Base-by-base conservation (phyloP, 192 early-diverging fungal species). In the Coemansia sp. region DNA sequence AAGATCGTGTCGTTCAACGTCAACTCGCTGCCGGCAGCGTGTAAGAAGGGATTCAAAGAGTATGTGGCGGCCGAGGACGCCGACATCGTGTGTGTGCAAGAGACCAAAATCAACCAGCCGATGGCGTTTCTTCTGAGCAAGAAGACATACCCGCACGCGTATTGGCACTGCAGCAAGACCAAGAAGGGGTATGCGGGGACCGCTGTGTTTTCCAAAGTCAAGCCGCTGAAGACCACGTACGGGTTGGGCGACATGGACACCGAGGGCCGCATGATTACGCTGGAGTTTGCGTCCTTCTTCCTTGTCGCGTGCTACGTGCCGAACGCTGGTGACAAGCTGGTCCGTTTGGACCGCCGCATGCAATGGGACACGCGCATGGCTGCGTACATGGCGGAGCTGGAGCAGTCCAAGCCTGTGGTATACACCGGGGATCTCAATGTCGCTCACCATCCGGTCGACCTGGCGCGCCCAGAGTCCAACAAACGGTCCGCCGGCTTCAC, bases 371-470 rank as follows among this genome's bases (percentile, higher is more conserved):
- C 52, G 16, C 64, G 70, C 33, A 88, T 96, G 84, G 82, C 86
- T 55, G 77, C 75, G 63, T 88, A 91, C 70, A 67, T 96, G 23
- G 59, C 75, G n/a, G 67, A 78, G 9, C 77, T 96, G 18, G 89
- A 91, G 58, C 61, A 71, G 45, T 84, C 83, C 20, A 92, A 92
- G 65, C 87, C 89, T 4, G 84, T 94, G 4, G 84, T 95, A 46
- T 94, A 90, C 87, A 80, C 87, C 0, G 93, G 92, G 31, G 92
- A 95, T 76, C 70, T 95, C 49, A 94, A 95, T 74, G 94, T 95
- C 18, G 91, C 92, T 1, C 93, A 94, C 63, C 82, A 83, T 61
- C 83, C 82, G 49, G 74, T 88, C 33, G 94, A 95, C 72, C 70
- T 95, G 55, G 83, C 91, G 2, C 79, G 85, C 29, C 94, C 94